Conservation (phyloP, 495 filamentous ascomycete genomes). For the Pyrenopolyporus hunteri region DNA sequence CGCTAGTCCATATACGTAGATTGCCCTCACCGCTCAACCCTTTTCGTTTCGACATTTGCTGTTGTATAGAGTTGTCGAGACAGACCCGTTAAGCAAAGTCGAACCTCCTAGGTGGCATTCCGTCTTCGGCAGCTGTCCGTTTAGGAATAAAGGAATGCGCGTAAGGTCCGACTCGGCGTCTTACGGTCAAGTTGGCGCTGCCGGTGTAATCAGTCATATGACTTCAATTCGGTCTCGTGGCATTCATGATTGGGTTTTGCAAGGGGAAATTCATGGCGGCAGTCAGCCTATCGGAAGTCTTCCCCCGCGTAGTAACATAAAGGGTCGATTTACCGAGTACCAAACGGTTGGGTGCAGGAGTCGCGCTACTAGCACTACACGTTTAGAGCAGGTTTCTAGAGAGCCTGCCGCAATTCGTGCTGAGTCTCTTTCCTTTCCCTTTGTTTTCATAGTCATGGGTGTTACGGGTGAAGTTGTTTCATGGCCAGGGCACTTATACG, state of each 20-base stretch:
- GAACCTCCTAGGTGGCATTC: neutral
- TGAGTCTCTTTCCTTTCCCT: neutral
- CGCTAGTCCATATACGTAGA: neutral
- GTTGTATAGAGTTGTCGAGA: neutral
- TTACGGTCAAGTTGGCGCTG: neutral
- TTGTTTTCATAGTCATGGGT: too few relatives aligned
- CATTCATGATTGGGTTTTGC: conserved; percentile 1
- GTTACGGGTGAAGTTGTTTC: neutral
- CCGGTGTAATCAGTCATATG: conserved; percentile 16
- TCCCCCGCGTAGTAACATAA: conserved; percentile 7
- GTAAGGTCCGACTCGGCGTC: conserved; percentile 5
- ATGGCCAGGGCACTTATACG: neutral
- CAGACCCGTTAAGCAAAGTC: neutral
- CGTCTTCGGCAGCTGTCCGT: conserved; percentile 14
- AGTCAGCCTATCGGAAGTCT: conserved; percentile 25
- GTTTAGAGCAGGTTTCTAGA: neutral
- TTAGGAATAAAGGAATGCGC: conserved; percentile 12
- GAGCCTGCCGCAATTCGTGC: neutral
- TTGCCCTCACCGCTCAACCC: conserved; percentile 21
- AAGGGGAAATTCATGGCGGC: neutral
- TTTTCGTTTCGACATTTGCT: neutral
- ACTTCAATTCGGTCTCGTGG: conserved; percentile 21
- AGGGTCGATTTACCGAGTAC: conserved; percentile 16
- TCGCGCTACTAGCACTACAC: conserved; percentile 11
- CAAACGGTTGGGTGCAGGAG: conserved; percentile 26